Conservation (phyloP, 139 green algal species). For the Haematococcus lacustris region DNA sequence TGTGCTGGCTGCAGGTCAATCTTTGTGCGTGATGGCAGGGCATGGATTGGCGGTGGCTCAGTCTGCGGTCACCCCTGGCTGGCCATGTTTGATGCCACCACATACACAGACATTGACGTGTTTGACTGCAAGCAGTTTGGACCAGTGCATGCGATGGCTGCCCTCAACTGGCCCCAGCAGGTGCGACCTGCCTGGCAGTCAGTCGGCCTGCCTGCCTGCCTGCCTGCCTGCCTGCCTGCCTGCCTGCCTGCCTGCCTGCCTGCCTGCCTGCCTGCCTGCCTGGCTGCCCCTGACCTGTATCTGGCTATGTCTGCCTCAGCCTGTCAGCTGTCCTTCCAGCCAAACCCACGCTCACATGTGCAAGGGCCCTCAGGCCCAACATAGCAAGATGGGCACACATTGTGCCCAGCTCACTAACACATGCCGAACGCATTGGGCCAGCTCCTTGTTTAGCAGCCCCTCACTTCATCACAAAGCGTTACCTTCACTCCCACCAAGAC, state of each 20-base stretch:
- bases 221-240: too few species aligned
- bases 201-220: too few species aligned
- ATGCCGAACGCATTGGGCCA: too few species aligned
- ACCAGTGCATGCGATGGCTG: conserved; percentile 19
- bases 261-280: too few species aligned
- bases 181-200: background rate
- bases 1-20: conserved; percentile 18
- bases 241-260: too few species aligned
- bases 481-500: too few species aligned
- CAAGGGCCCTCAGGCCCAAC: background rate
- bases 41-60: conserved; percentile 31
- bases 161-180: conserved; percentile 11
- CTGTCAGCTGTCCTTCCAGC: background rate
- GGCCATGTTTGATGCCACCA: conserved; percentile 27
- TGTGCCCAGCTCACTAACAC: background rate
- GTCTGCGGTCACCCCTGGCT: conserved; percentile 24
- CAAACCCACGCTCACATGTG: background rate
- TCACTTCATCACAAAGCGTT: too few species aligned
- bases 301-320: background rate
- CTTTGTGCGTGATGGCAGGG: conserved; percentile 21
- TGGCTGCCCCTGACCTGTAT: too few species aligned
- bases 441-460: too few species aligned
- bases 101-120: conserved; percentile 23
- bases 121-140: conserved; percentile 23
- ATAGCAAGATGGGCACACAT: background rate